phyloP scores from a whole-genome alignment of 2,329 filamentous ascomycete genomes.

The Aspergillus neotritici region DNA sequence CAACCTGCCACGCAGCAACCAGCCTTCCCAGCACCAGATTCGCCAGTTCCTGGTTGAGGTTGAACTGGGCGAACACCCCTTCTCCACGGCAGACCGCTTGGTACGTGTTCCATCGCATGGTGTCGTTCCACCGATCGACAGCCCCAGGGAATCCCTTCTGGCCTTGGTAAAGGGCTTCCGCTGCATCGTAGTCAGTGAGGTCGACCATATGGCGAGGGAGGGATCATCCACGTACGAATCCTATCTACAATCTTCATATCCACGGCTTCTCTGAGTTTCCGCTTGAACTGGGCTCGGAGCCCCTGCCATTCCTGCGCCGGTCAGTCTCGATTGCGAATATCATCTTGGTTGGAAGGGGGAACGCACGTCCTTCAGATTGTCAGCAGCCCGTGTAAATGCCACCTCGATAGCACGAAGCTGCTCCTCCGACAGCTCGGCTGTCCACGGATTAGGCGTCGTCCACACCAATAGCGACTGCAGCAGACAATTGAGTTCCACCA shows the following conservation, averaged over 20 bases:
- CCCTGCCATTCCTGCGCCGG: too few relatives aligned
- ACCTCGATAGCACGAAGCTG: slow-evolving; percentile 3
- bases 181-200: background rate
- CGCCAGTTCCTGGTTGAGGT: slow-evolving; percentile 22
- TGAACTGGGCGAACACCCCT: slow-evolving; percentile 39
- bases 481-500: slow-evolving; percentile 48
- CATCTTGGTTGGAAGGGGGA: background rate
- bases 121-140: slow-evolving; percentile 37
- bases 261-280: background rate
- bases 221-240: slow-evolving; percentile 3
- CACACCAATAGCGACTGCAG: slow-evolving; percentile 51
- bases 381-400: background rate
- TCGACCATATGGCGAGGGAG: background rate
- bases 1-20: too few relatives aligned
- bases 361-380: background rate
- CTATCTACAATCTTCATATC: background rate
- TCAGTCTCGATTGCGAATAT: too few relatives aligned
- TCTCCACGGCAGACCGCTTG: slow-evolving; percentile 51
- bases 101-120: slow-evolving; percentile 49
- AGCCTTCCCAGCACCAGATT: too few relatives aligned
- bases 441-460: slow-evolving; percentile 26
- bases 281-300: too few relatives aligned
- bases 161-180: slow-evolving; percentile 5
- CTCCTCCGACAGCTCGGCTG: background rate
- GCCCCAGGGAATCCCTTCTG: slow-evolving; percentile 25